Evolutionary conservation across 768 basidiomycete species (phyloP).

Genomic region (Suillus brevipes): DNA sequence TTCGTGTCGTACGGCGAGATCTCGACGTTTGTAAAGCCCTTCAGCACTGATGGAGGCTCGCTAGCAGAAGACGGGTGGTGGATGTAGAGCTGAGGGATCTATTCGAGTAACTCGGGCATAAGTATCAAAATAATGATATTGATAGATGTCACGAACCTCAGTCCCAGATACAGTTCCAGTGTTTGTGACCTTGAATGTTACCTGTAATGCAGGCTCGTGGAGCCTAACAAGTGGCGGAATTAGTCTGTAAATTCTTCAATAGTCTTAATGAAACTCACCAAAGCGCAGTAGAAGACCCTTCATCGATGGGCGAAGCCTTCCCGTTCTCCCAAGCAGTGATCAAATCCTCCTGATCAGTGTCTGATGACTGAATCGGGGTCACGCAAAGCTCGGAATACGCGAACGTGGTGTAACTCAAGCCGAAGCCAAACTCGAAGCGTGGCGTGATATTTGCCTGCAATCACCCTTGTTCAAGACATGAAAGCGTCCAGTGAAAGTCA

Average conservation of each 20-base stretch:
- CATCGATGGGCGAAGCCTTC: constrained; percentile 45
- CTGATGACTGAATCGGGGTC: constrained; percentile 39
- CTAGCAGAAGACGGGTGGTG: constrained; percentile 56
- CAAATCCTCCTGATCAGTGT: constrained; percentile 22
- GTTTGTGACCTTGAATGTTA: constrained; percentile 39
- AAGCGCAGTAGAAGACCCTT: constrained; percentile 56
- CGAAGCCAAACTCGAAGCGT: constrained; percentile 51
- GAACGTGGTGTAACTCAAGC: constrained; percentile 46
- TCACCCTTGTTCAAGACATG: constrained; percentile 4
- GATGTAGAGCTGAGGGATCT: constrained; percentile 72
- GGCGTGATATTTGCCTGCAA: constrained; percentile 64
- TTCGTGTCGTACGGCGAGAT: constrained; percentile 45
- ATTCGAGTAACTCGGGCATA: constrained; percentile 7
- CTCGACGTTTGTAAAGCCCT: constrained; percentile 59
- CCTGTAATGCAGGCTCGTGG: constrained; percentile 29
- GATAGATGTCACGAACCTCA: constrained; percentile 21
- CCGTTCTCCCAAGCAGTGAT: constrained; percentile 54
- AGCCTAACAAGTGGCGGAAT: constrained; percentile 19
- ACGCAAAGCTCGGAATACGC: constrained; percentile 35
- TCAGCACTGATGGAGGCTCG: constrained; percentile 66
- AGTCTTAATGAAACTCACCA: constrained; percentile 42
- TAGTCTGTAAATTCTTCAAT: not conserved
- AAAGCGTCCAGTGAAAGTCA: not conserved
- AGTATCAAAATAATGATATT: not conserved
- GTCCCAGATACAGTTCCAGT: constrained; percentile 34